A percentile compares a stretch with the other conserved stretches of the same genome.
phyloP scores from a whole-genome alignment of 1,284 basidiomycete species.

The Ganoderma lingzhi region DNA sequence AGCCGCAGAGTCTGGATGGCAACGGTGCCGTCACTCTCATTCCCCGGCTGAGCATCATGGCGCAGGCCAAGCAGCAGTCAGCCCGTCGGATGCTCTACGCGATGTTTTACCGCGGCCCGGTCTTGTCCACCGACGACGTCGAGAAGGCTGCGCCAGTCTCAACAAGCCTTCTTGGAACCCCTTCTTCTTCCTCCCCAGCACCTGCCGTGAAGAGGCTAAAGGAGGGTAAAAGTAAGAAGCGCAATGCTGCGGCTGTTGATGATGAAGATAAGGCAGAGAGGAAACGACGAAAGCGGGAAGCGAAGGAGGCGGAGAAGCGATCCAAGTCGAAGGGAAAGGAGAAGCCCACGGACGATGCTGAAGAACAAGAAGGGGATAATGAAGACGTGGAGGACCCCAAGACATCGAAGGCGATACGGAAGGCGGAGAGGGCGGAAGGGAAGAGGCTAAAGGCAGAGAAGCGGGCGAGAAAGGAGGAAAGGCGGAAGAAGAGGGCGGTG shows the following conservation, averaged over 20 bases:
- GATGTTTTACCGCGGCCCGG: conserved; percentile 80
- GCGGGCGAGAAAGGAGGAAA: conserved; percentile 37
- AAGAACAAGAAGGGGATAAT: neutral
- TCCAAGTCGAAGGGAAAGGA: conserved; percentile 19
- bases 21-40: conserved; percentile 37
- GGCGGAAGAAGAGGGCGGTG: conserved; percentile 28
- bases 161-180: conserved; percentile 3
- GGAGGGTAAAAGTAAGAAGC: conserved; percentile 30
- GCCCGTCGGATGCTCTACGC: conserved; percentile 81
- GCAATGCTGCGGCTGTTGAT: conserved; percentile 28
- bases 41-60: conserved; percentile 61
- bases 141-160: conserved; percentile 20
- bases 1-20: conserved; percentile 39
- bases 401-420: conserved; percentile 27
- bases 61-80: conserved; percentile 78
- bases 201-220: conserved; percentile 27
- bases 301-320: conserved; percentile 23
- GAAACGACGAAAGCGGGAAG: conserved; percentile 30
- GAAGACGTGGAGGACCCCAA: conserved; percentile 3
- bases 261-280: conserved; percentile 27
- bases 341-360: conserved; percentile 4
- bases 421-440: conserved; percentile 35
- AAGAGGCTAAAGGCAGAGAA: conserved; percentile 37
- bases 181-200: neutral
- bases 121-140: conserved; percentile 57